Percentiles rank a stretch among this genome's conserved stretches.
Conservation (phyloP, 345 rosid species). For the Cardiospermum halicacabum region DNA sequence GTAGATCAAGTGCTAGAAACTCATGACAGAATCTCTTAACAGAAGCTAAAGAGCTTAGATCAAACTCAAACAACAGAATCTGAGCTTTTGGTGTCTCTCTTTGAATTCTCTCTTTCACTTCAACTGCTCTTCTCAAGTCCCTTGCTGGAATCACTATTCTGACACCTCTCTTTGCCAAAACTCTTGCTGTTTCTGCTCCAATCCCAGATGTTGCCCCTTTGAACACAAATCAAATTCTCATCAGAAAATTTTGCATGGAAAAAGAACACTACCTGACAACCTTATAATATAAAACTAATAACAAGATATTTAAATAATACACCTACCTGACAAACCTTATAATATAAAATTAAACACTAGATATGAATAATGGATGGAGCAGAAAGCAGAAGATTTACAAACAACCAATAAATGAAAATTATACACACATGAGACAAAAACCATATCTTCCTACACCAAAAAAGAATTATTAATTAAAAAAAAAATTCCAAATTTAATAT, state of each 20-base stretch:
- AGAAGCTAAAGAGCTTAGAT: constrained; percentile 78
- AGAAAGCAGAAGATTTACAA: neutral
- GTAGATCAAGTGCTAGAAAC: constrained; percentile 62
- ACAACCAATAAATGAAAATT: constrained; percentile 9
- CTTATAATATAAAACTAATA: neutral
- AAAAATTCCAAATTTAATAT: neutral
- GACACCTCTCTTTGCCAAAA: constrained; percentile 77
- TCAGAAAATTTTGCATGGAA: neutral
- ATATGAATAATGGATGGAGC: neutral
- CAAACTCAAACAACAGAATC: constrained; percentile 55
- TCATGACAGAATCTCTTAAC: constrained; percentile 57
- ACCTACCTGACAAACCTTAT: constrained; percentile 6
- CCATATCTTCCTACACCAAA: constrained; percentile 30
- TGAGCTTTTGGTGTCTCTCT: constrained; percentile 62
- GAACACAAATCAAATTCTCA: neutral
- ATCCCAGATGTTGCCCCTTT: constrained; percentile 94
- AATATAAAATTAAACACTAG: neutral
- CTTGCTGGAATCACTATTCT: constrained; percentile 82
- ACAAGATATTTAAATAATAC: too few relatives aligned
- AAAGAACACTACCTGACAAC: constrained; percentile 3
- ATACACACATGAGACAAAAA: constrained; percentile 36
- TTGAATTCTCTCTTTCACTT: constrained; percentile 48
- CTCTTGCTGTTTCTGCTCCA: constrained; percentile 87
- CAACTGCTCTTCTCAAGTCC: constrained; percentile 62
- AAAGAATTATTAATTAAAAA: constrained; percentile 13